Base-by-base conservation (phyloP, 352 stramenopile genomes). In the Peronospora farinosa region DNA sequence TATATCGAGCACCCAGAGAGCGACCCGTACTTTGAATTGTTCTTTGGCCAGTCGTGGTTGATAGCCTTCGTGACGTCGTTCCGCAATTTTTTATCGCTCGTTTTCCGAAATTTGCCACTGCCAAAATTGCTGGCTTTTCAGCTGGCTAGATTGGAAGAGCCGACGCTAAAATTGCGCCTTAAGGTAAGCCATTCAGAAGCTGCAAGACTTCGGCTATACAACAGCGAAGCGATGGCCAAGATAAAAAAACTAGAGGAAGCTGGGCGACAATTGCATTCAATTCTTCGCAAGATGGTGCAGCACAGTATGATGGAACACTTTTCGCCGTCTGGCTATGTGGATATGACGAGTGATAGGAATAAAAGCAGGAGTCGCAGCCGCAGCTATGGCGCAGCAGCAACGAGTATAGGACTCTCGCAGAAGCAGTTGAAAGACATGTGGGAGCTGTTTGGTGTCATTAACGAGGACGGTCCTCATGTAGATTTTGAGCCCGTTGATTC, bases 71-170 rank as follows among this genome's bases (percentile, higher is more conserved):
- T 87, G 27, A 74, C 75, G 37, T 86, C 78, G 15, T 78, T 92
- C 35, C 78, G 81, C 27, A 92, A 92, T 48, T 89, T 92, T 31
- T 23, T 92, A 39, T 74, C 72, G 52, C 57, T 86, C n/a, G 73
- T 92, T 12, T 92, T 92, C 25, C 65, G 72, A 6, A 86, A 71
- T 42, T 51, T 92, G 12, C 68, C 81, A 9, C 65, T 92, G 16
- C 81, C 81, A 0, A 92, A 87, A 57, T 66, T 92, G 17, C 49
- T 92, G 16, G 78, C 81, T 8, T 80, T 89, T 41, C 81, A 92
- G 33, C 65, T 89, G 16, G 73, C 69, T 31, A 62, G 73, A 16
- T 54, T 89, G 7, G 70, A 88, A 37, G 78, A 92, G 56, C 78
- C 81, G 11, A 72, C 73, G 21, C 60, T 89, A 13, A 74, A 83